Evolutionary conservation across 805 yeast genomes (phyloP), one percentile per base, ranked within the genome.

Genomic region (Hanseniaspora lachancei): DNA sequence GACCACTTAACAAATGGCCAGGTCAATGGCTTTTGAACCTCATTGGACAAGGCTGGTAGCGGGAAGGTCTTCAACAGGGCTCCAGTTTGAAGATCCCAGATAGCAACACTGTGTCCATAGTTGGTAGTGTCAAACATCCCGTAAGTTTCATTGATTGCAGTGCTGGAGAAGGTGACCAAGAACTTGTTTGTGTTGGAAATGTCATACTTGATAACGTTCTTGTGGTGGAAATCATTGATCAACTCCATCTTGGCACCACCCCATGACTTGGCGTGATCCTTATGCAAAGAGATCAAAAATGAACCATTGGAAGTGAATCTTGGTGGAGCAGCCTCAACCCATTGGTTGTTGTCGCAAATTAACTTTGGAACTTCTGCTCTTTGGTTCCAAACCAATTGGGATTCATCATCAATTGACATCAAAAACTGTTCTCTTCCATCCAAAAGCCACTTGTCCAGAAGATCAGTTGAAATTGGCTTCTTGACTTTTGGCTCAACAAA

Each of bases 1-100:
- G 97, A 87, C 97, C 97, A 93, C 73, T 89, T 89, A 69, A 93
- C 82, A 64, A 91, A 79, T 49, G 98, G 98, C 98, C 98, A 93
- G 59, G 84, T 81, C 81, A 82, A 79, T 46, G 55, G 55, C 24
- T 43, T 20, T 35, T 49, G 50, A 58, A 77, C 80, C 72, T 77
- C 80, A 71, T 77, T 78, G 49, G 70, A 68, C 34, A 53, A 38
- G 24, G 58, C 50, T 58, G 91, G 86, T 64, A 91, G 75, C 34
- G 96, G 95, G 78, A 93, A 91, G 16, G 97, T 86, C 69, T 95
- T 81, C 59, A 82, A 80, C 49, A 91, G 86, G 60, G 85, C 76
- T 60, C 93, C 91, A 32, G 95, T 81, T 58, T 77, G 73, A 63
- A 89, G 74, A 64, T 89, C 91, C 98, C 98, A 93, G 58, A 93